Conservation (phyloP, 2,329 filamentous ascomycete genomes). For the Alternaria brassicae region DNA sequence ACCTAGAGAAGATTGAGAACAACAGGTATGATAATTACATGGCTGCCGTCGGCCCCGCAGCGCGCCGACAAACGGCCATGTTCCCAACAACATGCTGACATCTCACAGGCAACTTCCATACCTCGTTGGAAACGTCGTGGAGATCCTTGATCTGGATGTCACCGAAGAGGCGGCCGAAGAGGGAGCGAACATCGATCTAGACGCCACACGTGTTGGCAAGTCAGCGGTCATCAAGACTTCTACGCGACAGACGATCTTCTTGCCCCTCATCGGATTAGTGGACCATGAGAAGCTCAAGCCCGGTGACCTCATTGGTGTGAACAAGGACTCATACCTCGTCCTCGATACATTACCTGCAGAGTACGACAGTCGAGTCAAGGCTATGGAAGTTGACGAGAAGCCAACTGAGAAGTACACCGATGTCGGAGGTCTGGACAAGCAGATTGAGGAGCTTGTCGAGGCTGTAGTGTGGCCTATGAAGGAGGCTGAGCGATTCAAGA, state of each 20-base stretch:
- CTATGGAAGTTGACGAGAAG: constrained; percentile 99
- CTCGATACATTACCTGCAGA: constrained; percentile 96
- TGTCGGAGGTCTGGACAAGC: constrained; percentile 96
- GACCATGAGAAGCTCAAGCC: constrained; percentile 95
- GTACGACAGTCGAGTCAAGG: constrained; percentile 98
- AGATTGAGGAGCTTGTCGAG: constrained; percentile 98
- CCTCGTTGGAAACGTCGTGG: constrained; percentile 97
- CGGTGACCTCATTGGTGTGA: constrained; percentile 95
- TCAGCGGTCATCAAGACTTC: constrained; percentile 99
- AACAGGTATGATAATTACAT: constrained; percentile 73
- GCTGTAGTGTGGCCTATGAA: constrained; percentile 99
- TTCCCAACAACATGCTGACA: constrained; percentile 8
- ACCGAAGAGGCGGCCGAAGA: constrained; percentile 96
- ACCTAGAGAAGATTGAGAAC: constrained; percentile 98
- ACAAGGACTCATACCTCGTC: constrained; percentile 98
- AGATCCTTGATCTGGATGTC: constrained; percentile 94
- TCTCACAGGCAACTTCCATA: constrained; percentile 86
- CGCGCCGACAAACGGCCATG: neutral
- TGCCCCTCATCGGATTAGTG: constrained; percentile 94
- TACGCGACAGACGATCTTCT: constrained; percentile 96
- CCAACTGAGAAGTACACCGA: constrained; percentile 99
- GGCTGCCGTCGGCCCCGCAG: constrained; percentile 1
- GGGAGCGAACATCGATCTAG: constrained; percentile 97
- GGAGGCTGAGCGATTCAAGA: constrained; percentile 98
- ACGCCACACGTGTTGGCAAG: constrained; percentile 95